Base-by-base conservation (phyloP, 495 filamentous ascomycete species). In the Aspergillus avenaceus region DNA sequence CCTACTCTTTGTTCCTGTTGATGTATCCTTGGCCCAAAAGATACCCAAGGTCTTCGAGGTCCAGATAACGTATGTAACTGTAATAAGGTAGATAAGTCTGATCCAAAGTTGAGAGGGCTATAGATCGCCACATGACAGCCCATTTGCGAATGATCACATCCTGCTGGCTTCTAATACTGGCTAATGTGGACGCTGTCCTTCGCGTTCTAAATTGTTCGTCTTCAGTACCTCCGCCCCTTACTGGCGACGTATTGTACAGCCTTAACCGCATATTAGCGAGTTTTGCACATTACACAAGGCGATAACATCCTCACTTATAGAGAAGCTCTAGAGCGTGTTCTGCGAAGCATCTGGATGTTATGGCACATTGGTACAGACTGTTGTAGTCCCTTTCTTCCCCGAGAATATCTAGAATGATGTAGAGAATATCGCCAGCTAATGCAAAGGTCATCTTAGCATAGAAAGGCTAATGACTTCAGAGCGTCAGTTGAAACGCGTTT, bases 61-160 rank as follows among this genome's bases (percentile, higher is more conserved):
- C 77, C 23, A 92, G 66, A 19, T 71, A 60, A 24, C 79, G 80
- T 37, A 90, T 77, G 63, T 85, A 89, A 26, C 75, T 72, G 56
- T 80, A 85, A 55, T 92, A 91, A 0, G 85, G 85, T 51, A 81
- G 85, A 24, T 77, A 66, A 0, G 87, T 88, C 52, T 73, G 64
- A 9, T 74, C 79, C 24, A 86, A 45, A 50, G 82, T 82, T 2
- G 87, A 91, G 6, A 82, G 66, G 45, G 87, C 77, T 42, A 90
- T 78, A 6, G 84, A 84, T 27, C 78, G 75, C 88, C 88, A 91
- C 27, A 87, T 65, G 4, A 79, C 70, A 12, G 81, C 74, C 73
- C 82, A 84, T 63, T 77, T 77, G 45, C 61, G 56, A 49, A 56
- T 55, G 40, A 59, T 51, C 27, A 53, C 41, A 26, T 58, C 47